These are phyloP conservation scores for Flaveria bidentis DNA, from an alignment of 129 eudicot genomes.

Conservation along the genomic window DNA sequence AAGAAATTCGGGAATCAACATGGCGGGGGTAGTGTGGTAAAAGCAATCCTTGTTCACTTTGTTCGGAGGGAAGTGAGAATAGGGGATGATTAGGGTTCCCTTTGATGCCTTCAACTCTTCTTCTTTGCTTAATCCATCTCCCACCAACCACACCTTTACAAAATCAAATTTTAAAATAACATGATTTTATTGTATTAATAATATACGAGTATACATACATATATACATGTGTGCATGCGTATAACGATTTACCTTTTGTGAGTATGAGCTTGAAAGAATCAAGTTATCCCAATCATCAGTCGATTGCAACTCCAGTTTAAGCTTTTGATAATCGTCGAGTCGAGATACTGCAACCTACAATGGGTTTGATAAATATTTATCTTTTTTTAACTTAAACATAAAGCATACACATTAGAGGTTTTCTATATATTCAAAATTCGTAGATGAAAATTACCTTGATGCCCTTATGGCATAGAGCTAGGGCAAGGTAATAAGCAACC, in stretches of 20 bases:
- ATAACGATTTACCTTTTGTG: conserved; percentile 41
- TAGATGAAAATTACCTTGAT: conserved; percentile 48
- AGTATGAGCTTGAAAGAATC: conserved; percentile 31
- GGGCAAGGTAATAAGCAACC: conserved; percentile 53
- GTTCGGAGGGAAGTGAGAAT: conserved; percentile 72
- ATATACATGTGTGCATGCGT: not conserved
- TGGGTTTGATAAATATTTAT: not conserved
- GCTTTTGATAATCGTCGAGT: conserved; percentile 46
- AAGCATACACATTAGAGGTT: too few species aligned
- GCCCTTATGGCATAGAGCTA: conserved; percentile 59
- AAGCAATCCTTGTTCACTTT: conserved; percentile 51
- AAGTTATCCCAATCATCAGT: conserved; percentile 29
- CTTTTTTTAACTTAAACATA: not conserved
- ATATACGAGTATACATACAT: too few species aligned
- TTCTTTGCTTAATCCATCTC: conserved; percentile 65
- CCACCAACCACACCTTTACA: conserved; percentile 74
- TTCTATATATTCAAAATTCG: not conserved
- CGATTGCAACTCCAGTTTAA: conserved; percentile 35
- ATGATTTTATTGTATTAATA: too few species aligned
- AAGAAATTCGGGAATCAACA: conserved; percentile 62
- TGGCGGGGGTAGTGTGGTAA: conserved; percentile 64
- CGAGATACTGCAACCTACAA: conserved; percentile 47
- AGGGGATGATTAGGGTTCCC: conserved; percentile 76
- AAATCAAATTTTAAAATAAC: not conserved
- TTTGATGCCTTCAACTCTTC: conserved; percentile 68